phyloP scores from a whole-genome alignment of 2,329 filamentous ascomycete species.

The Diaporthe sp. region DNA sequence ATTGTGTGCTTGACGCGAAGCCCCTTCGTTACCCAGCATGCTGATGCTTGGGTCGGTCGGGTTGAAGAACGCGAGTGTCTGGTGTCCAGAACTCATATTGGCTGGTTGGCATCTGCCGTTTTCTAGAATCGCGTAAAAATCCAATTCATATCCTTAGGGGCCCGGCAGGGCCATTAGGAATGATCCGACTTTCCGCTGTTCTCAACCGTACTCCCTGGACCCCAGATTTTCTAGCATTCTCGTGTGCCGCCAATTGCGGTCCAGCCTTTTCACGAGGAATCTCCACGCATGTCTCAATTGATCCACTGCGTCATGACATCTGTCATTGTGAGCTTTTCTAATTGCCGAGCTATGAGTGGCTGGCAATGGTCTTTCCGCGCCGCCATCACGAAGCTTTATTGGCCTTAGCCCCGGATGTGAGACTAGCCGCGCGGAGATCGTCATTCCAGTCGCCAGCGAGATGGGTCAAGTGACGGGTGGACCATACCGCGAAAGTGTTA shows the following conservation, averaged over 20 bases:
- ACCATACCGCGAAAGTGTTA: not conserved
- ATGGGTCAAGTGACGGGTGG: not conserved
- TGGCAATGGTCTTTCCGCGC: not conserved
- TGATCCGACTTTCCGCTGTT: not conserved
- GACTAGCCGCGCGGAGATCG: constrained; percentile 24
- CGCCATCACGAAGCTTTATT: not conserved
- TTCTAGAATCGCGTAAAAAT: not conserved
- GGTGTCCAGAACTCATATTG: not conserved
- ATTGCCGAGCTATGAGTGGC: not conserved
- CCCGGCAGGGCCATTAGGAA: not conserved
- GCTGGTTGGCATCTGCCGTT: not conserved
- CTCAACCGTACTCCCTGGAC: not conserved
- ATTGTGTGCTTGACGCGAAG: no score
- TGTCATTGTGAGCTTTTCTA: not conserved
- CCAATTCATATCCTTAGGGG: no score
- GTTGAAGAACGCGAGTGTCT: not conserved
- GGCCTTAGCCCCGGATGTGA: constrained; percentile 17
- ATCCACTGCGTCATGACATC: not conserved
- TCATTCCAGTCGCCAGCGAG: constrained; percentile 5
- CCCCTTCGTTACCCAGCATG: no score
- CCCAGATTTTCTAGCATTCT: not conserved
- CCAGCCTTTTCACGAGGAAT: not conserved
- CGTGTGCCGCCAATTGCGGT: not conserved
- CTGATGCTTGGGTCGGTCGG: not conserved
- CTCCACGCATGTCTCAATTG: not conserved